These are phyloP conservation scores for Populus davidiana DNA, from an alignment of 345 rosid genomes.

Conservation along the genomic window DNA sequence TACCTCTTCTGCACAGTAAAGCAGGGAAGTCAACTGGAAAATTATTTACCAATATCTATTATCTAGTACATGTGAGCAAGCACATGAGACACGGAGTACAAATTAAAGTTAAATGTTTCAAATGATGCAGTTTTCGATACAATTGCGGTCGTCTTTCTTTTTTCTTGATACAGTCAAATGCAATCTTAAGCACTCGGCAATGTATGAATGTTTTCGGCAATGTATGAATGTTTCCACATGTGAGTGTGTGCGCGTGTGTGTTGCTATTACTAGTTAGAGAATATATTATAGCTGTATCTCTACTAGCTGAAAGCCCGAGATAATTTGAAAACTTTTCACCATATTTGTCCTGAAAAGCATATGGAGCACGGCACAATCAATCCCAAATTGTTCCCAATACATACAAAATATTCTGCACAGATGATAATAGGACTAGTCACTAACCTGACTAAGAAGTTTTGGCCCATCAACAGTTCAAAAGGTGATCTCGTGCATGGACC, in stretches of 20 bases:
- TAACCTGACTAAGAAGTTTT: slow-evolving; percentile 89
- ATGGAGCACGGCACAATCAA: neutral
- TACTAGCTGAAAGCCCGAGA: neutral
- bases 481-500: slow-evolving; percentile 96
- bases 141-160: neutral
- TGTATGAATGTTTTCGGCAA: neutral
- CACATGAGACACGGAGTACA: neutral
- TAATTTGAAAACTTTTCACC: slow-evolving; percentile 2
- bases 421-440: slow-evolving; percentile 14
- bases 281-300: neutral
- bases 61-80: neutral
- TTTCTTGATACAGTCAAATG: neutral
- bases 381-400: neutral
- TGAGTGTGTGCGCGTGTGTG: neutral
- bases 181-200: neutral
- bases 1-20: slow-evolving; percentile 99
- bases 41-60: slow-evolving; percentile 9
- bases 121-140: neutral
- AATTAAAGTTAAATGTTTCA: neutral
- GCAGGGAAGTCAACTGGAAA: slow-evolving; percentile 75
- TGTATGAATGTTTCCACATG: neutral
- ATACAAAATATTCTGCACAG: neutral
- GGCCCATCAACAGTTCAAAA: slow-evolving; percentile 94
- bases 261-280: neutral
- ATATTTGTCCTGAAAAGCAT: neutral